phyloP scores from a whole-genome alignment of 768 basidiomycete species.

The Termitomyces sp. region DNA sequence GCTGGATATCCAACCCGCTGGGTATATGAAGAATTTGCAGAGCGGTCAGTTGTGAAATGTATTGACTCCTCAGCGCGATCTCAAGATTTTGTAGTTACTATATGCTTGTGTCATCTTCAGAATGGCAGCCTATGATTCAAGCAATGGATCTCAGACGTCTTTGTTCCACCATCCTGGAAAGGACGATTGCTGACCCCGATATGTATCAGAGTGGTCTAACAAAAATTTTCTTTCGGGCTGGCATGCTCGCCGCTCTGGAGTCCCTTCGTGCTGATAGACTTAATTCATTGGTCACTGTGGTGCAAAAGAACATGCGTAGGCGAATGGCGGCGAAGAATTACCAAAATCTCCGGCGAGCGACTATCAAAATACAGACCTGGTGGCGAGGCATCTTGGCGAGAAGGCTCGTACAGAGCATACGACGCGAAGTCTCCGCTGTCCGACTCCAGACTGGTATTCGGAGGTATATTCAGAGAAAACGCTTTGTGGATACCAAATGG shows the following conservation, averaged over 20 bases:
- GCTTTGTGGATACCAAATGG: slow-evolving; percentile 58
- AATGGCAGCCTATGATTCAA: slow-evolving; percentile 87
- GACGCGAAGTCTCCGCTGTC: slow-evolving; percentile 71
- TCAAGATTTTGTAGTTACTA: slow-evolving; percentile 68
- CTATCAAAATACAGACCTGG: slow-evolving; percentile 90
- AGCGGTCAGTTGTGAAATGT: slow-evolving; percentile 58
- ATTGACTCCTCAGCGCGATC: slow-evolving; percentile 3
- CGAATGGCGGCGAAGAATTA: slow-evolving; percentile 83
- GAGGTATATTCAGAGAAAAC: slow-evolving; percentile 68
- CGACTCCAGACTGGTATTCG: slow-evolving; percentile 74
- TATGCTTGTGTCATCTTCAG: slow-evolving; percentile 85
- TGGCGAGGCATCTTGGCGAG: slow-evolving; percentile 87
- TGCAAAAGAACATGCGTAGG: slow-evolving; percentile 96
- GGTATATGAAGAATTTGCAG: slow-evolving; percentile 98
- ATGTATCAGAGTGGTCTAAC: slow-evolving; percentile 97
- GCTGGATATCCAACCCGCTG: slow-evolving; percentile 98
- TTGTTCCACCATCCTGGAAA: slow-evolving; percentile 80
- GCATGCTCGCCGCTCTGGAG: slow-evolving; percentile 96
- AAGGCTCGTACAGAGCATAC: slow-evolving; percentile 64
- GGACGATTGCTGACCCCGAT: slow-evolving; percentile 88
- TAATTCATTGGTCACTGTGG: slow-evolving; percentile 87
- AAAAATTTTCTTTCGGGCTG: slow-evolving; percentile 99
- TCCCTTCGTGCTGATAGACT: slow-evolving; percentile 83
- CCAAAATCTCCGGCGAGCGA: slow-evolving; percentile 59
- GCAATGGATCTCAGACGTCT: slow-evolving; percentile 75